Percentiles rank a stretch among this genome's conserved stretches.
These are phyloP conservation scores for Stylosanthes scabra DNA, from an alignment of 331 rosid species.

Conservation along the genomic window DNA sequence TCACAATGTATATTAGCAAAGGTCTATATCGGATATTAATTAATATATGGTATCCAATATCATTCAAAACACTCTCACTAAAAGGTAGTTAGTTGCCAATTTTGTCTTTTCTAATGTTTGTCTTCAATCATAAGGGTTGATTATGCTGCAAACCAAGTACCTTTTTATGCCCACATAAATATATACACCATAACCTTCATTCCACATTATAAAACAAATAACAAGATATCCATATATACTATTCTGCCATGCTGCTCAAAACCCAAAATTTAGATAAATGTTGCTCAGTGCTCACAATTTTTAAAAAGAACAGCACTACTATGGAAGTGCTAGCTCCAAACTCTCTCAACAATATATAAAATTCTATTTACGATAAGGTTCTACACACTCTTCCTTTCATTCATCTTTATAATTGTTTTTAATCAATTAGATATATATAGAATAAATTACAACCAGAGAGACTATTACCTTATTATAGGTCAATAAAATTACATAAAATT, in stretches of 20 bases:
- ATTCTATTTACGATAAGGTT: slow-evolving; percentile 34
- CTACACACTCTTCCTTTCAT: slow-evolving; percentile 27
- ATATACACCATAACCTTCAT: slow-evolving; percentile 3
- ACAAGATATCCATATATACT: neutral
- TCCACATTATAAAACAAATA: neutral
- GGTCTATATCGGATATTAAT: slow-evolving; percentile 3
- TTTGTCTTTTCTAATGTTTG: slow-evolving; percentile 41
- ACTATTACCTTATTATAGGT: too few relatives aligned
- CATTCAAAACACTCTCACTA: slow-evolving; percentile 9
- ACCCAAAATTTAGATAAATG: slow-evolving; percentile 21
- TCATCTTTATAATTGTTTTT: slow-evolving; percentile 13
- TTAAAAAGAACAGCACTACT: neutral
- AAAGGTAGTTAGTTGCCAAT: slow-evolving; percentile 22
- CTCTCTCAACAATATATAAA: slow-evolving; percentile 1
- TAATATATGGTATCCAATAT: neutral
- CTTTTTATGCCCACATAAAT: neutral
- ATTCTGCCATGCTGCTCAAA: neutral
- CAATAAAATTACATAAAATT: too few relatives aligned
- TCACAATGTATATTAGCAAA: neutral
- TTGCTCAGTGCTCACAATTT: slow-evolving; percentile 15
- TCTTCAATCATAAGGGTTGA: slow-evolving; percentile 9
- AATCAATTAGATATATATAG: too few relatives aligned
- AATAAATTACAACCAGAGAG: too few relatives aligned
- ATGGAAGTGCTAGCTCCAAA: neutral
- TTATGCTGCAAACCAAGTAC: slow-evolving; percentile 2